Percentiles rank a stretch among this genome's conserved stretches.
Conservation (phyloP, 176 grass and related monocot species). For the Typha latifolia region DNA sequence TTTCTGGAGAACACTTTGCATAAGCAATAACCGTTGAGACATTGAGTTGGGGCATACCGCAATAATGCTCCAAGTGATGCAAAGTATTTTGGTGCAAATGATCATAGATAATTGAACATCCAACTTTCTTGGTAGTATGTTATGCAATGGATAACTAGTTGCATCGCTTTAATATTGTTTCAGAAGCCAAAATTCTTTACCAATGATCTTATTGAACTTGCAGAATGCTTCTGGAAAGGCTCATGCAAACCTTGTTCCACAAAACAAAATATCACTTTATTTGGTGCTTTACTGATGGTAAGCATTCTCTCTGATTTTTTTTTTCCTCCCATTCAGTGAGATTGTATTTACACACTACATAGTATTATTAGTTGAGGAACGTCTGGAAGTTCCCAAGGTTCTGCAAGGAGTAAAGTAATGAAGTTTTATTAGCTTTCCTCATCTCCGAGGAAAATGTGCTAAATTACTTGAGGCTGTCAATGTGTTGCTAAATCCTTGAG, state of each 20-base stretch:
- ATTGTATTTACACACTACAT: neutral
- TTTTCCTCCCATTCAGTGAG: neutral
- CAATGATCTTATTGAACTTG: constrained; percentile 24
- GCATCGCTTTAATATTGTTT: constrained; percentile 5
- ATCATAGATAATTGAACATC: too few species aligned
- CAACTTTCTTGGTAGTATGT: neutral
- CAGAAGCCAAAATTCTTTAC: neutral
- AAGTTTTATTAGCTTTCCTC: too few species aligned
- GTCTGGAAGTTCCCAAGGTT: too few species aligned
- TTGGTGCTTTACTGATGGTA: constrained; percentile 53
- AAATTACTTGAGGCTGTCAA: too few species aligned
- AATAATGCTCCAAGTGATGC: neutral
- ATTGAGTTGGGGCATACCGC: too few species aligned
- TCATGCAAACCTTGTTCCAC: constrained; percentile 37
- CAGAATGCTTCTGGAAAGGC: constrained; percentile 46
- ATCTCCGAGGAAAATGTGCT: too few species aligned
- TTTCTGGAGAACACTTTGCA: too few species aligned
- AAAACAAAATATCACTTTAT: constrained; percentile 40
- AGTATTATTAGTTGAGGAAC: neutral
- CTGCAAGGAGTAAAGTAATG: too few species aligned
- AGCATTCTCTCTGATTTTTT: constrained; percentile 3
- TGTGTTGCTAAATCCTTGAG: too few species aligned
- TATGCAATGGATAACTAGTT: neutral
- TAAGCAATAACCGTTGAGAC: too few species aligned
- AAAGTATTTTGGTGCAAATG: neutral